Conservation (phyloP, 768 basidiomycete species). For the Fistulinella prunicolor region DNA sequence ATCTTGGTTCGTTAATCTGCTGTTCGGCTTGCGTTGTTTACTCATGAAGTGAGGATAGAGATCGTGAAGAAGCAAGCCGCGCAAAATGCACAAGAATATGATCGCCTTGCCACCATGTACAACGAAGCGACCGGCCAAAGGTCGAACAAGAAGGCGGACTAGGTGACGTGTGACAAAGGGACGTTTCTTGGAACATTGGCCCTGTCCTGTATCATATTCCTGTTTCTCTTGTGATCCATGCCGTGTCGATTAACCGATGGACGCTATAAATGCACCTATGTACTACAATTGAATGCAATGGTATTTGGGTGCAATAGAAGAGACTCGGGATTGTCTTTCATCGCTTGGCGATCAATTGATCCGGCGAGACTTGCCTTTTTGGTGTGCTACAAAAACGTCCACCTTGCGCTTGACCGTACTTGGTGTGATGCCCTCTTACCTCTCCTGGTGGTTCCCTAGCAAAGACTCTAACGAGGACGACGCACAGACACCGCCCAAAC, state of each 20-base stretch:
- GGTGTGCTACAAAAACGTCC: not conserved
- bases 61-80: conserved; percentile 79
- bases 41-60: conserved; percentile 38
- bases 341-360: no score
- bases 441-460: conserved; percentile 9
- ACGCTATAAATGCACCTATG: no score
- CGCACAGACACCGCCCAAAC: not conserved
- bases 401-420: not conserved
- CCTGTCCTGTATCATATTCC: not conserved
- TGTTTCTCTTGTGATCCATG: not conserved
- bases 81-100: conserved; percentile 77
- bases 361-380: conserved; percentile 5
- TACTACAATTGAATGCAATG: no score
- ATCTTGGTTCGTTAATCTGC: conserved; percentile 51
- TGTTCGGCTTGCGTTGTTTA: not conserved
- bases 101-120: conserved; percentile 75
- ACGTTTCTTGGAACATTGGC: not conserved
- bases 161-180: not conserved
- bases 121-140: conserved; percentile 63
- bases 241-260: no score
- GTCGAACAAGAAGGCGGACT: conserved; percentile 68
- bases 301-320: no score
- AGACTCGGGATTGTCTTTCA: no score
- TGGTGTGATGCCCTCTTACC: not conserved
- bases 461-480: not conserved